Evolutionary conservation across 352 stramenopile genomes (phyloP).

Genomic region (Plasmopara muralis): DNA sequence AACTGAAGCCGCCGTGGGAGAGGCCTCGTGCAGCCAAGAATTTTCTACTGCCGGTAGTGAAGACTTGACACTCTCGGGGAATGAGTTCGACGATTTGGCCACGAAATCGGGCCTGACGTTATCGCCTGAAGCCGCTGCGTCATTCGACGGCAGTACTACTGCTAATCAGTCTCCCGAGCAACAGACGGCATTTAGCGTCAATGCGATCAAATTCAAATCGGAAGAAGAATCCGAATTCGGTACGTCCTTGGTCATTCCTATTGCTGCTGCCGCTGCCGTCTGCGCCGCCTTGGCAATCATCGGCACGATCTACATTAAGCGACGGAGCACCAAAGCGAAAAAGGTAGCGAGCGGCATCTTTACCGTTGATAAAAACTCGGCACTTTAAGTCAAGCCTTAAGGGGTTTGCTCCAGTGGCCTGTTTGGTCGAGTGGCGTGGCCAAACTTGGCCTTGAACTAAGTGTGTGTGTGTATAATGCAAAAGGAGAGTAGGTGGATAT

Average conservation of each 20-base stretch:
- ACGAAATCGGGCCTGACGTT: constrained; percentile 25
- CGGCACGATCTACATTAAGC: constrained; percentile 58
- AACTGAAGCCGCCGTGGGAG: constrained; percentile 9
- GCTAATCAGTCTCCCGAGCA: constrained; percentile 11
- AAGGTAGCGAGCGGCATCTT: constrained; percentile 50
- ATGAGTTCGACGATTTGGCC: constrained; percentile 4
- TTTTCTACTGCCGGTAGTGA: constrained; percentile 20
- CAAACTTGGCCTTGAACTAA: constrained; percentile 11
- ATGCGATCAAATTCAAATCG: constrained; percentile 35
- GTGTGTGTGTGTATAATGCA: constrained; percentile 30
- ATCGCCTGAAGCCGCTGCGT: constrained; percentile 24
- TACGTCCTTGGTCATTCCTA: constrained; percentile 7
- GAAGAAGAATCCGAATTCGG: constrained; percentile 8
- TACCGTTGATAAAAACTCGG: constrained; percentile 72
- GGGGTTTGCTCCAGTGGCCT: constrained; percentile 12
- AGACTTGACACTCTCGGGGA: not conserved
- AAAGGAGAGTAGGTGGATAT: constrained; percentile 31
- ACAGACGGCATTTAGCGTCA: constrained; percentile 26
- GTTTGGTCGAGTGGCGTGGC: constrained; percentile 17
- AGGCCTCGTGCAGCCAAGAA: constrained; percentile 21
- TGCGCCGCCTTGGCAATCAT: constrained; percentile 44
- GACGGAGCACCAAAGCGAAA: constrained; percentile 45
- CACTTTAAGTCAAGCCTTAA: constrained; percentile 36
- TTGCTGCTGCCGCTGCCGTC: constrained; percentile 28
- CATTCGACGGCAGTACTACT: constrained; percentile 26